phyloP scores from a whole-genome alignment of 176 grass and related monocot genomes.

The Oryza brachyantha region DNA sequence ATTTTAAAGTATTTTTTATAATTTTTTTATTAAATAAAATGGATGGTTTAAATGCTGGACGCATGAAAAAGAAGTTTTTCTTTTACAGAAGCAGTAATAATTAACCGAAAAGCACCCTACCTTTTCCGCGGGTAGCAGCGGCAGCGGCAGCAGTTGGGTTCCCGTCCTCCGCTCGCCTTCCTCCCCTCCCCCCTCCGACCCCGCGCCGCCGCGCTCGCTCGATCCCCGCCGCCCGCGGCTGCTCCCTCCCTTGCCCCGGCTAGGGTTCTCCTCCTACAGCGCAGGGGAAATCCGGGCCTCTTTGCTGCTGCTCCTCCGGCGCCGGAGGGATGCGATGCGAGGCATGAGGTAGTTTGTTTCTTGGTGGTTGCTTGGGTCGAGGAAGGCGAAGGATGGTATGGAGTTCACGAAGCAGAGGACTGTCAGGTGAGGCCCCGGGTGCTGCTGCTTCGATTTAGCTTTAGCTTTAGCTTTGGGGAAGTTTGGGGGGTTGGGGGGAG shows the following conservation, averaged over 20 bases:
- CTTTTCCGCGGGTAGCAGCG: neutral
- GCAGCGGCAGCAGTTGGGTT: too few species aligned
- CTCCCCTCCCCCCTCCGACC: neutral
- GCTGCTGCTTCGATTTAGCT: neutral
- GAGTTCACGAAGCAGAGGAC: slow-evolving; percentile 63
- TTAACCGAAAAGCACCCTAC: neutral
- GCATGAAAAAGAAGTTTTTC: too few species aligned
- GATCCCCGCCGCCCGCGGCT: neutral
- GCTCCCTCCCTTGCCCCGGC: too few species aligned
- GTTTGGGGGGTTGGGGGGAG: neutral
- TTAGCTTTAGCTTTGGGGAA: neutral
- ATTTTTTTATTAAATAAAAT: too few species aligned
- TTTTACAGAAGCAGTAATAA: too few species aligned
- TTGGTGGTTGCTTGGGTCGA: slow-evolving; percentile 49
- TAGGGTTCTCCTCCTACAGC: neutral
- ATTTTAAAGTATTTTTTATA: too few species aligned
- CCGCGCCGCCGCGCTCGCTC: neutral
- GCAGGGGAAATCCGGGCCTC: neutral
- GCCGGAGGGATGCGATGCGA: slow-evolving; percentile 20
- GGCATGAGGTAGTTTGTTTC: neutral
- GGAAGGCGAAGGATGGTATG: slow-evolving; percentile 61
- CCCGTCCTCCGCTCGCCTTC: neutral
- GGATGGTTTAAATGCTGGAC: too few species aligned
- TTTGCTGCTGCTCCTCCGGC: neutral
- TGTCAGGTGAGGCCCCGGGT: slow-evolving; percentile 78